A percentile compares a stretch with the other conserved stretches of the same genome.
Conservation (phyloP, 2,329 filamentous ascomycete species). For the Epichloe brachyelytri region DNA sequence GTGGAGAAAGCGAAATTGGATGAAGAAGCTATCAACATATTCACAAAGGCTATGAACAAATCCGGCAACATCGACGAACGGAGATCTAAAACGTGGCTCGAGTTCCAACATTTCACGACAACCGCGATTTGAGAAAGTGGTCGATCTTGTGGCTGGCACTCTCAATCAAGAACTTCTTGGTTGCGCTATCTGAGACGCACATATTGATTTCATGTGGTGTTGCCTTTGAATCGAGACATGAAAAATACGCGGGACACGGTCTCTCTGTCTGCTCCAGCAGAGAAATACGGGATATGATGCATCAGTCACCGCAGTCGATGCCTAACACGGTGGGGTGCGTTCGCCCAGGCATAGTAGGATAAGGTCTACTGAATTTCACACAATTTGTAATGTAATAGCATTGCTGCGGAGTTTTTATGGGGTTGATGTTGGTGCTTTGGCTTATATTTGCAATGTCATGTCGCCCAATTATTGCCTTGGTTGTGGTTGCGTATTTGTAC, state of each 20-base stretch:
- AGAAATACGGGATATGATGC: not conserved
- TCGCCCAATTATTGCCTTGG: not conserved
- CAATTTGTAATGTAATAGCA: not conserved
- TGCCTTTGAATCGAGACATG: too few relatives aligned
- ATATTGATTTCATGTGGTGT: too few relatives aligned
- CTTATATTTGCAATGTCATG: not conserved
- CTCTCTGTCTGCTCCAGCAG: too few relatives aligned
- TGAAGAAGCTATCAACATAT: constrained; percentile 27
- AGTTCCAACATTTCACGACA: constrained; percentile 12
- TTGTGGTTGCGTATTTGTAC: not conserved
- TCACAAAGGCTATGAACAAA: constrained; percentile 26
- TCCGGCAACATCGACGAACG: constrained; percentile 24
- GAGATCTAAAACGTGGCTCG: constrained; percentile 26
- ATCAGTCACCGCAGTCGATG: not conserved
- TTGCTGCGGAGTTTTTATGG: not conserved
- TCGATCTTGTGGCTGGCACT: too few relatives aligned
- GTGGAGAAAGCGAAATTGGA: constrained; percentile 34
- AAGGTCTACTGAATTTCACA: not conserved
- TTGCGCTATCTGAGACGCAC: too few relatives aligned
- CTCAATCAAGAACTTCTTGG: too few relatives aligned
- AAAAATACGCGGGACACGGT: too few relatives aligned
- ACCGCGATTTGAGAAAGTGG: constrained; percentile 5
- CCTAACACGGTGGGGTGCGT: too few relatives aligned
- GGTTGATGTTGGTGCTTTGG: not conserved
- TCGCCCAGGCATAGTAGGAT: too few relatives aligned